A percentile compares a stretch with the other conserved stretches of the same genome.
These are phyloP conservation scores for Jackrogersella multiformis DNA, from an alignment of 495 filamentous ascomycete species.

Conservation along the genomic window DNA sequence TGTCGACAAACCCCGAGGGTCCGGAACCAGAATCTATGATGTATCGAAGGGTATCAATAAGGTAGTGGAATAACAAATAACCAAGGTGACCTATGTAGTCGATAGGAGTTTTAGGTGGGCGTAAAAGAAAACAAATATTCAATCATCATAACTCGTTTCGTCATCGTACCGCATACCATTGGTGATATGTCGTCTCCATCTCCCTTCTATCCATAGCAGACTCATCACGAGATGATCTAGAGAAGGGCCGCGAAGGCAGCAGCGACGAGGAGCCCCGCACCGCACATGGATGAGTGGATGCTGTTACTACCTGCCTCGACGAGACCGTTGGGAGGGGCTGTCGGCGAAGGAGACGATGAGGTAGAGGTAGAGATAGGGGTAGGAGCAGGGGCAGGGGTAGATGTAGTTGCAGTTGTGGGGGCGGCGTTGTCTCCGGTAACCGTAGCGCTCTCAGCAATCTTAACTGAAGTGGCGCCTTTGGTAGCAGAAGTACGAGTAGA, in stretches of 20 bases:
- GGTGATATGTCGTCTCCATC: not conserved
- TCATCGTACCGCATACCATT: slow-evolving; percentile 23
- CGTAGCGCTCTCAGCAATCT: slow-evolving; percentile 13
- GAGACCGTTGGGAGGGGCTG: slow-evolving; percentile 27
- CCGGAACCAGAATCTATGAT: slow-evolving; percentile 13
- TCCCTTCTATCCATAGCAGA: not conserved
- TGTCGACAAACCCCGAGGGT: slow-evolving; percentile 11
- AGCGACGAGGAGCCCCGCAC: slow-evolving; percentile 17
- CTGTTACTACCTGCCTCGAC: slow-evolving; percentile 25
- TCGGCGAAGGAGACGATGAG: slow-evolving; percentile 23
- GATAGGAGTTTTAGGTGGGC: slow-evolving; percentile 4
- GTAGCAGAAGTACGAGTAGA: slow-evolving; percentile 35
- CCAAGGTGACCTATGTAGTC: not conserved
- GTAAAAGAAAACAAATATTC: slow-evolving; percentile 12
- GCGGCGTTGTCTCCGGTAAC: not conserved
- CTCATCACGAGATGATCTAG: slow-evolving; percentile 12
- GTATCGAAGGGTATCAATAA: slow-evolving; percentile 35
- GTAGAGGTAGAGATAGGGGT: slow-evolving; percentile 2
- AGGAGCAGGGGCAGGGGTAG: not conserved
- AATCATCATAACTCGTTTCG: slow-evolving; percentile 30
- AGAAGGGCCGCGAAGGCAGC: slow-evolving; percentile 36
- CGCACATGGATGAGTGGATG: slow-evolving; percentile 12
- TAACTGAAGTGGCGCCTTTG: slow-evolving; percentile 26
- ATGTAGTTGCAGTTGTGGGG: not conserved
- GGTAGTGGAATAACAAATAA: slow-evolving; percentile 18